Evolutionary conservation across 805 yeast genomes (phyloP), one percentile per base, ranked within the genome.

Genomic region (Starmerella powellii): DNA sequence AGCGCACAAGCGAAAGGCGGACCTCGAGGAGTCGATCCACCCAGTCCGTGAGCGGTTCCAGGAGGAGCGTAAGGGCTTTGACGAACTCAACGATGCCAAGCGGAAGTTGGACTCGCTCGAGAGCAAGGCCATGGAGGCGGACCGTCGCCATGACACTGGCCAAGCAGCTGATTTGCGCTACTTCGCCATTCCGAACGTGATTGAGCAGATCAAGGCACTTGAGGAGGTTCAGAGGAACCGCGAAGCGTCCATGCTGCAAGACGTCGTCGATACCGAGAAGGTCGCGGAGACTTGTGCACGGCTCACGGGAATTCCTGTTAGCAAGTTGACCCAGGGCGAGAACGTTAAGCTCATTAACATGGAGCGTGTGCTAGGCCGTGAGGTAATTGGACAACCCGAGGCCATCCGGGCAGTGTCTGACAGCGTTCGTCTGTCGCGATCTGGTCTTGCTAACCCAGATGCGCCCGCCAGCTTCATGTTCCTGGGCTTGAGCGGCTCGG

Each of bases 221-320:
- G 98, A 91, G 63, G 60, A 69, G 43, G 86, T 80, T 56, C 93
- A 83, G 58, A 83, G 76, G 53, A 68, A 71, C 40, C 69, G 71
- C 41, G 72, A 73, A 6, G 77, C 76, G 38, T 66, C 79, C 10
- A 67, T 88, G 73, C 74, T 86, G 44, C 83, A 76, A 57, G 94
- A 88, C 58, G 91, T 85, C 38, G 98, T 91, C 42, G 91, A 88
- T 41, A 67, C 86, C 23, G 95, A 86, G 45, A 84, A 84, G 43
- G 87, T 87, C 55, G 83, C 95, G n/a, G 95, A 87, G 64, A 87
- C 95, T 21, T 95, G 95, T 18, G 96, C 96, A 2, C 74, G 94
- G 60, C 70, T 93, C 55, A 88, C 98, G 2, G 97, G 97, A 61
- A 88, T 91, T 47, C 98, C 98, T 12, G 97, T 88, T 19, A 75